Evolutionary conservation across 306 rosid species (phyloP).

Genomic region (Comarum palustre): DNA sequence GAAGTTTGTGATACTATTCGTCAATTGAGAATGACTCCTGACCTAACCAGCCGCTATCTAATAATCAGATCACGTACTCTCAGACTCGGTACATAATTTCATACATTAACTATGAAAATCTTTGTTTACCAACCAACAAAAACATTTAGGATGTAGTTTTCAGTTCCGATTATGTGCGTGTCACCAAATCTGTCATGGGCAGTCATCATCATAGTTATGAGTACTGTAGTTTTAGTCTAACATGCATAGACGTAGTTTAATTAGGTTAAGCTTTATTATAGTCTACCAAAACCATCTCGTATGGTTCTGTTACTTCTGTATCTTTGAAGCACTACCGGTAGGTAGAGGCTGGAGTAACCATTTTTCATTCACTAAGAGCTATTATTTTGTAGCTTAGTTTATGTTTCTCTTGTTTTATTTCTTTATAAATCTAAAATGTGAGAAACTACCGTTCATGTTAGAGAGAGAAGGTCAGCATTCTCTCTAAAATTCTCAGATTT

Average conservation of each 20-base stretch:
- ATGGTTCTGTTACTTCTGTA: too few species aligned
- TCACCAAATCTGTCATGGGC: background rate
- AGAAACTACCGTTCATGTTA: too few species aligned
- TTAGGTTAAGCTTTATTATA: background rate
- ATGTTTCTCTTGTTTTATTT: too few species aligned
- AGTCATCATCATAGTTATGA: background rate
- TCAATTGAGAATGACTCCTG: conserved; percentile 2
- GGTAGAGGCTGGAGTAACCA: background rate
- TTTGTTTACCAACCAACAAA: background rate
- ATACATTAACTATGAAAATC: background rate
- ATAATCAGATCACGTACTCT: background rate
- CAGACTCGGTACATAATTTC: background rate
- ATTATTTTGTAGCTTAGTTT: too few species aligned
- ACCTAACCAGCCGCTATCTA: background rate
- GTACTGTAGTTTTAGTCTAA: too few species aligned
- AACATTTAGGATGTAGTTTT: background rate
- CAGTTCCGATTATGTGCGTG: background rate
- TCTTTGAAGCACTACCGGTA: background rate
- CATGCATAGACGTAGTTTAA: too few species aligned
- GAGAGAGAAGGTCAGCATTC: too few species aligned
- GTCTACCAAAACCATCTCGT: background rate
- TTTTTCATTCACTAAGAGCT: background rate
- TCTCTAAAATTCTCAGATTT: too few species aligned
- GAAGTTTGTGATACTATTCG: background rate
- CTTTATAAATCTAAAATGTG: too few species aligned